Base-by-base conservation (phyloP, 2,329 filamentous ascomycete genomes). In the Botrytis aclada region DNA sequence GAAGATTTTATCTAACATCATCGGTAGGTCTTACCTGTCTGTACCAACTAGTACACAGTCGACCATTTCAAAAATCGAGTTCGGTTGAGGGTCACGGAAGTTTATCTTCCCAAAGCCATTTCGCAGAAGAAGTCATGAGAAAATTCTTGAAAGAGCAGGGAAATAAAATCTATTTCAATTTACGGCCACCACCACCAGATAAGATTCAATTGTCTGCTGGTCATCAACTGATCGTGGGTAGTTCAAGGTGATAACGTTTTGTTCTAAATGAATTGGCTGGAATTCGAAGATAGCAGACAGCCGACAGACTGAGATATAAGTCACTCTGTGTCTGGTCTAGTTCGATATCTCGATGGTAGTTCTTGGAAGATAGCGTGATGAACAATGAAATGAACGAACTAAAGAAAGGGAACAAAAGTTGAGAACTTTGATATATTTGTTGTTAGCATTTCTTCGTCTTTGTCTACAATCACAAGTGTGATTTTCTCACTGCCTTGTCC, bases 221-320 rank as follows among this genome's bases (percentile, higher is more conserved):
- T 47, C 2, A 25, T 22, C 22, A 5, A 22, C 45, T 45, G 7
- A 45, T 45, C 20, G 20, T 45, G 43, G 22, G 20, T 45, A 8
- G 0, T 18, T 8, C 8, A 22, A 47, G 9, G 10, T 25, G 3
- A 25, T 25, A 0, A 1, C 25, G 22, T 12, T 47, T 12, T n/a
- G n/a, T 12, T 12, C 9, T 22, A 47, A 47, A 47, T 47, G 2
- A 22, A 3, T 47, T 47, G 0, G 43, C 20, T 7, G 20, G 20
- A 47, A 47, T 47, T 22, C 10, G 43, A 47, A 22, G 43, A 7
- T 22, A 47, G 20, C 20, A 47, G 7, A 45, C 9, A 45, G 18
- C 20, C 10, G 43, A 4, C 45, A 25, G 45, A 12, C 8, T 4
- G 22, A 47, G 1, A 22, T 25, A 47, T 47, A 20, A 47, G 45